These are phyloP conservation scores for Boletus coccyginus DNA, from an alignment of 768 basidiomycete genomes.

Conservation along the genomic window DNA sequence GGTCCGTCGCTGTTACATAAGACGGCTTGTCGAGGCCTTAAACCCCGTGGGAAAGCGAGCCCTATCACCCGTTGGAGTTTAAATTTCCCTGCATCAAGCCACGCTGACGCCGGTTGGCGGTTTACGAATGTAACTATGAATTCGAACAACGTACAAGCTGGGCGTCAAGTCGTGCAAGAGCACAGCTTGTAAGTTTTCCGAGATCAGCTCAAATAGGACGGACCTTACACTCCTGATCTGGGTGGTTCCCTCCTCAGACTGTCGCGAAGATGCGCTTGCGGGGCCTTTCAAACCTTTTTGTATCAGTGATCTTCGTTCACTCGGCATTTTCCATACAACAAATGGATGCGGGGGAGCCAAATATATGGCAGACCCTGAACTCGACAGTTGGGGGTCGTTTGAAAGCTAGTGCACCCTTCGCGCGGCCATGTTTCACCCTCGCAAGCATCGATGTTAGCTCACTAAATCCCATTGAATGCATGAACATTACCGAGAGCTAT, in stretches of 20 bases:
- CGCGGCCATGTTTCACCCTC: neutral
- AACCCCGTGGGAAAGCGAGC: no score
- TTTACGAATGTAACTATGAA: no score
- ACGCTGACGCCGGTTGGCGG: no score
- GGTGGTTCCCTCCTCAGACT: neutral
- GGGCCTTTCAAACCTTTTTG: neutral
- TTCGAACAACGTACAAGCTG: no score
- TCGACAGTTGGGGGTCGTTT: neutral
- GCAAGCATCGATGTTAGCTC: neutral
- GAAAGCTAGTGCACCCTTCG: neutral
- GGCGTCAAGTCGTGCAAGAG: no score
- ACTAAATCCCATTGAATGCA: neutral
- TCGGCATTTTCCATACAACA: neutral
- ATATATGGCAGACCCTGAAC: neutral
- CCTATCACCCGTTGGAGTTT: no score
- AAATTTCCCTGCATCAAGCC: no score
- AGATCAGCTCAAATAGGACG: no score
- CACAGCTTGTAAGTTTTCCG: no score
- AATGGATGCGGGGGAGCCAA: neutral
- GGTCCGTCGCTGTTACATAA: no score
- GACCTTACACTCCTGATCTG: no score
- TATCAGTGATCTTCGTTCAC: neutral
- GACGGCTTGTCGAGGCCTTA: no score
- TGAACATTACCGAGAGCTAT: neutral
- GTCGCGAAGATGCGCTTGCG: neutral